These are phyloP conservation scores for Arctium minus DNA, from an alignment of 129 eudicot genomes.

Conservation along the genomic window DNA sequence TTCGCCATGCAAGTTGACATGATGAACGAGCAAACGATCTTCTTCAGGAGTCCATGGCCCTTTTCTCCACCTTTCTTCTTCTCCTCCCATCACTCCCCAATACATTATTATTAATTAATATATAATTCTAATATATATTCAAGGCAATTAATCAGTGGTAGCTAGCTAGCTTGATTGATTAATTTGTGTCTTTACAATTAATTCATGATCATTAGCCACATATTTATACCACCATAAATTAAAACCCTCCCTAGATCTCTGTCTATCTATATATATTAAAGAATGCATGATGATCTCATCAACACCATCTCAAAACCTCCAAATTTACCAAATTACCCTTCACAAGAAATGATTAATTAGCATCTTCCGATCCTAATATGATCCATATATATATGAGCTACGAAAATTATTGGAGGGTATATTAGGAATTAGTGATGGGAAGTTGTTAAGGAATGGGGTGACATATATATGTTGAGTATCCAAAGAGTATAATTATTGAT, in stretches of 20 bases:
- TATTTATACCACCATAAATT: slow-evolving; percentile 57
- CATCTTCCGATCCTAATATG: not conserved
- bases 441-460: slow-evolving; percentile 36
- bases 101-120: slow-evolving; percentile 17
- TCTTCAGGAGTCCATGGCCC: slow-evolving; percentile 97
- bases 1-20: slow-evolving; percentile 80
- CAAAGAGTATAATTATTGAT: slow-evolving; percentile 24
- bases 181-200: slow-evolving; percentile 44
- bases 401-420: slow-evolving; percentile 30
- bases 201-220: slow-evolving; percentile 27
- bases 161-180: slow-evolving; percentile 15
- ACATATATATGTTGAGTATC: slow-evolving; percentile 34
- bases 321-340: slow-evolving; percentile 29
- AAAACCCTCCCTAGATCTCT: not conserved
- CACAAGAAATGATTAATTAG: not conserved
- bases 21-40: slow-evolving; percentile 71
- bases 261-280: not conserved
- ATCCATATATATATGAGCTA: not conserved
- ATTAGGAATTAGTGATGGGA: slow-evolving; percentile 6
- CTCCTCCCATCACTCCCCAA: slow-evolving; percentile 55
- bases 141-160: not conserved
- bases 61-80: slow-evolving; percentile 77
- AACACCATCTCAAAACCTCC: not conserved
- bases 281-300: not conserved
- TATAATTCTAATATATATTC: not conserved